A percentile compares a stretch with the other conserved stretches of the same genome.
phyloP scores from a whole-genome alignment of 1,284 basidiomycete species.

The Ceratobasidium papillatum region DNA sequence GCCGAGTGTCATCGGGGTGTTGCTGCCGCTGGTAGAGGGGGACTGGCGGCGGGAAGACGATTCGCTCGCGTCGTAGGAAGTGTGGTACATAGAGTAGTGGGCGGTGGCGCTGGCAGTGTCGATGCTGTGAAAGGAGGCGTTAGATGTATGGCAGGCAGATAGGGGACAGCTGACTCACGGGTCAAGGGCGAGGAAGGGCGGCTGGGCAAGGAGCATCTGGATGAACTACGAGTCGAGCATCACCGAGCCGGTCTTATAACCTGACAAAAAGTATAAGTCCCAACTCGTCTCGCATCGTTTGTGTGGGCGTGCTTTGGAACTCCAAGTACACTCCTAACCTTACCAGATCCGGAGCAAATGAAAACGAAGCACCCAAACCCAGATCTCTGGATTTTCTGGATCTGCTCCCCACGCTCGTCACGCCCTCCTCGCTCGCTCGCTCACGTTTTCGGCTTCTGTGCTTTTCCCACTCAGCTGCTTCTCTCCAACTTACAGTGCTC shows the following conservation, averaged over 20 bases:
- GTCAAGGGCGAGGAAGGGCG: slow-evolving; percentile 17
- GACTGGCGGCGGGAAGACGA: slow-evolving; percentile 33
- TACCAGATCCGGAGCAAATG: slow-evolving; percentile 37
- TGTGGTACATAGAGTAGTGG: neutral
- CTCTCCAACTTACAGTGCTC: neutral
- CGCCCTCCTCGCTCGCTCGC: slow-evolving; percentile 4
- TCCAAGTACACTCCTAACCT: too few species aligned
- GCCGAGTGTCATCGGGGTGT: slow-evolving; percentile 14
- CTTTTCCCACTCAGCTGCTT: slow-evolving; percentile 6
- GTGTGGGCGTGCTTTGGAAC: slow-evolving; percentile 6
- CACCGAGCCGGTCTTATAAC: neutral
- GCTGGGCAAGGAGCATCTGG: neutral
- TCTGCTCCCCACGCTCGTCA: slow-evolving; percentile 34
- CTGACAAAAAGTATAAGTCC: too few species aligned
- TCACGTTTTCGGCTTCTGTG: neutral
- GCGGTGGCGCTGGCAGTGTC: neutral
- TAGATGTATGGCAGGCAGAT: neutral
- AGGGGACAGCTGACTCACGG: slow-evolving; percentile 2
- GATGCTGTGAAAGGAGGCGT: neutral
- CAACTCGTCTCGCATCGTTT: slow-evolving; percentile 2
- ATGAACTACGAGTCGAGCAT: neutral
- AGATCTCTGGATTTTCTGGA: too few species aligned
- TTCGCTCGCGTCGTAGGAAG: slow-evolving; percentile 16
- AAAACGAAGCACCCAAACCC: too few species aligned
- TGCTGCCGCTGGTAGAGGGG: slow-evolving; percentile 36